Evolutionary conservation across 192 early-diverging fungal species (phyloP).

Genomic region (Chytriomyces sp.): DNA sequence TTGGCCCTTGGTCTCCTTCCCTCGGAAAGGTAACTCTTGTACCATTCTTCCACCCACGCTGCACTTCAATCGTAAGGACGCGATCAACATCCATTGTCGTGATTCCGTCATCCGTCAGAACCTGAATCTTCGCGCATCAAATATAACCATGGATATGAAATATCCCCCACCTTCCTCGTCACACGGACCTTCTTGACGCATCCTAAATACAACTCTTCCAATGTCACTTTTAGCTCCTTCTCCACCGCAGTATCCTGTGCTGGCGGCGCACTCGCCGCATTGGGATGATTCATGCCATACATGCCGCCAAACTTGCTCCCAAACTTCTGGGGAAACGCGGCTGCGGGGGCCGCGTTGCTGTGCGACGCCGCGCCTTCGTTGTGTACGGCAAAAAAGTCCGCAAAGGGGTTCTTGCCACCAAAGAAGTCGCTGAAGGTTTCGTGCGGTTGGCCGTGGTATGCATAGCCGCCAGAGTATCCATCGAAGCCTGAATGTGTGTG

Average conservation of each 20-base stretch:
- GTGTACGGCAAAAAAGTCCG: slow-evolving; percentile 35
- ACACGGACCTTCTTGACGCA: slow-evolving; percentile 57
- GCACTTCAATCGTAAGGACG: slow-evolving; percentile 54
- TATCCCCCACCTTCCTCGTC: slow-evolving; percentile 44
- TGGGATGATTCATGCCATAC: slow-evolving; percentile 51
- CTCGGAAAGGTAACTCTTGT: slow-evolving; percentile 56
- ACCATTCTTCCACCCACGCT: slow-evolving; percentile 50
- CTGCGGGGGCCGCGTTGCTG: slow-evolving; percentile 19
- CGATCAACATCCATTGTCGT: slow-evolving; percentile 49
- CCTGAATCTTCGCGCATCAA: slow-evolving; percentile 27
- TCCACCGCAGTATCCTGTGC: slow-evolving; percentile 48
- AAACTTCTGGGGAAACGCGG: slow-evolving; percentile 42
- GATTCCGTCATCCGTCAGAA: slow-evolving; percentile 54
- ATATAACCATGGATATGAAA: background rate
- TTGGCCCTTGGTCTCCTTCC: slow-evolving; percentile 60
- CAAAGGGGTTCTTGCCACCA: slow-evolving; percentile 58
- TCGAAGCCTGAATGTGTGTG: slow-evolving; percentile 39
- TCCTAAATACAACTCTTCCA: slow-evolving; percentile 61
- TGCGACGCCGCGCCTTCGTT: slow-evolving; percentile 15
- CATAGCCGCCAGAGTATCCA: slow-evolving; percentile 52
- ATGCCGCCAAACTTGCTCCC: slow-evolving; percentile 60
- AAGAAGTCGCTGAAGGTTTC: slow-evolving; percentile 56
- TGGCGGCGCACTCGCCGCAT: slow-evolving; percentile 30
- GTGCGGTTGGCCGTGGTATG: slow-evolving; percentile 54
- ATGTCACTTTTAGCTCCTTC: slow-evolving; percentile 42